These are phyloP conservation scores for Scleromitrula shiraiana DNA, from an alignment of 2,329 filamentous ascomycete genomes.

Conservation along the genomic window DNA sequence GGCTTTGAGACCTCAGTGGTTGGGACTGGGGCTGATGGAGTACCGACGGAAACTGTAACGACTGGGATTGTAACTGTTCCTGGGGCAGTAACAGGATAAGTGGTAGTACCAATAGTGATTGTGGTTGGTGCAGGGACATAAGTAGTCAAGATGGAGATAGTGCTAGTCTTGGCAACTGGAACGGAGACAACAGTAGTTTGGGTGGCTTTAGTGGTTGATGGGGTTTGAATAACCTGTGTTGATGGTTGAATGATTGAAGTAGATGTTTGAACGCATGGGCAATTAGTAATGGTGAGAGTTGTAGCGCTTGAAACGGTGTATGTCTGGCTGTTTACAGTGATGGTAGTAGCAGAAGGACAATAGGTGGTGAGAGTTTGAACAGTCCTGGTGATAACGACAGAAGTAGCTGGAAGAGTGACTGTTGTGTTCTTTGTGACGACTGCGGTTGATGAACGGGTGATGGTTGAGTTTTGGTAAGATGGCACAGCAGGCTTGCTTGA, in stretches of 20 bases:
- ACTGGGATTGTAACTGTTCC: conserved; percentile 11
- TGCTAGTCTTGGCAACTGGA: conserved; percentile 3
- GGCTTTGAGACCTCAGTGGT: too few relatives aligned
- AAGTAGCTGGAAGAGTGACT: conserved; percentile 5
- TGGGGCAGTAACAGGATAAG: conserved; percentile 13
- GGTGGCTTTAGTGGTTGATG: conserved; percentile 9
- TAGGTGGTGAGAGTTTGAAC: conserved; percentile 13
- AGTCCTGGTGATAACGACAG: not conserved
- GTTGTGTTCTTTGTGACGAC: conserved; percentile 3
- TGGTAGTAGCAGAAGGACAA: conserved; percentile 12
- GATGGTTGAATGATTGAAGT: not conserved
- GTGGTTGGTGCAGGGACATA: conserved; percentile 11
- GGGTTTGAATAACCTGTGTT: too few relatives aligned
- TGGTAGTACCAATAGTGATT: conserved; percentile 17
- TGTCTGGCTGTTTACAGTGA: conserved; percentile 15
- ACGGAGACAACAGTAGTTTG: conserved; percentile 9
- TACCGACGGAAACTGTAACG: conserved; percentile 8
- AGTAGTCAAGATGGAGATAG: conserved; percentile 6
- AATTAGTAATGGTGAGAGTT: conserved; percentile 7
- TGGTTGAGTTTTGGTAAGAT: not conserved
- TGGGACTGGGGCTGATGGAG: not conserved
- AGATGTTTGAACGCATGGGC: not conserved
- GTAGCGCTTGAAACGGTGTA: conserved; percentile 12
- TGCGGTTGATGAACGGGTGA: not conserved
- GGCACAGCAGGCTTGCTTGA: too few relatives aligned